phyloP scores from a whole-genome alignment of 208 protist genomes.

The Acanthamoeba lenticulata region DNA sequence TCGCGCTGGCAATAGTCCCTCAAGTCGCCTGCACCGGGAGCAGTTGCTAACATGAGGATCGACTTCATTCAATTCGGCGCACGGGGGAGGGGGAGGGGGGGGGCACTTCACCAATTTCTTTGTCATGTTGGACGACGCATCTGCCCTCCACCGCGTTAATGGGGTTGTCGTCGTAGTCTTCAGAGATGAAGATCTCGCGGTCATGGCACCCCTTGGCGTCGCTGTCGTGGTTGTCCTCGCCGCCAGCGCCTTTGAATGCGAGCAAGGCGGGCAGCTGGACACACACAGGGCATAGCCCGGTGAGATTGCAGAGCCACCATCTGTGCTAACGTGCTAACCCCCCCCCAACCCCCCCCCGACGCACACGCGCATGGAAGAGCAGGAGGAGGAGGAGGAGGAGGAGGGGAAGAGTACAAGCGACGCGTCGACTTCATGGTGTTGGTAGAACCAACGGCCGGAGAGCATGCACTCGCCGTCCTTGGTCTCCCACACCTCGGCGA shows the following conservation, averaged over 20 bases:
- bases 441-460: constrained; percentile 59
- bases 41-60: too few relatives aligned
- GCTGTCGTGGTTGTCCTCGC: neutral
- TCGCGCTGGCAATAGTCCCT: neutral
- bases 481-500: constrained; percentile 44
- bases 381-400: neutral
- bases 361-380: neutral
- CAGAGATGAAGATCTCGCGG: constrained; percentile 53
- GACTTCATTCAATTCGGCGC: neutral
- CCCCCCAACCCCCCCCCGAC: neutral
- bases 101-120: constrained; percentile 35
- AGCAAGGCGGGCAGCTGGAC: neutral
- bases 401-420: neutral
- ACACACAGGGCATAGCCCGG: neutral
- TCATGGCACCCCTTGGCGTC: too few relatives aligned
- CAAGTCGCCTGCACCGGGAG: neutral
- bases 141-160: constrained; percentile 12
- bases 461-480: constrained; percentile 36
- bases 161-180: constrained; percentile 68
- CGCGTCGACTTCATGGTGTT: constrained; percentile 14
- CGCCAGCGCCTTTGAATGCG: neutral
- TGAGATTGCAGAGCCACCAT: neutral
- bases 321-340: neutral
- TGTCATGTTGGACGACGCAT: constrained; percentile 21
- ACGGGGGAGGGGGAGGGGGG: neutral